Conservation (phyloP, 768 basidiomycete species). For the Podaxis pistillaris region DNA sequence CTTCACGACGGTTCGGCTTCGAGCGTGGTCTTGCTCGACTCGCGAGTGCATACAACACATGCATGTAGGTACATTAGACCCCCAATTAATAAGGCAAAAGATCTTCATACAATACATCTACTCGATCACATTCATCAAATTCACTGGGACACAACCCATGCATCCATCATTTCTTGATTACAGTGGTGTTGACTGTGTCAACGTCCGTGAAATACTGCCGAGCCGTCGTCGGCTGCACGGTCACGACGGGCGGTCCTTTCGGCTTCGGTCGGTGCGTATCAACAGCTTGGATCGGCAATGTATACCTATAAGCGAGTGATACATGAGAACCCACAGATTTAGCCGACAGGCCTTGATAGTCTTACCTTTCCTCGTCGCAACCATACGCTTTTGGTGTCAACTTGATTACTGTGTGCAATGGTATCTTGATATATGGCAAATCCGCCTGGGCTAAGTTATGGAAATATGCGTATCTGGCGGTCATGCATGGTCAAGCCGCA, state of each 20-base stretch:
- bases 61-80: too few relatives aligned
- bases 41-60: too few relatives aligned
- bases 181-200: constrained; percentile 2
- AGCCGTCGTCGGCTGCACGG: constrained; percentile 32
- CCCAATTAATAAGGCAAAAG: background rate
- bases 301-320: constrained; percentile 51
- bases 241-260: constrained; percentile 32
- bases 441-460: constrained; percentile 89
- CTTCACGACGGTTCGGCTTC: too few relatives aligned
- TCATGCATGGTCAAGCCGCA: constrained; percentile 21
- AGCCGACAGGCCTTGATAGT: background rate
- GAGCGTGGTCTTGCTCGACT: too few relatives aligned
- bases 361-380: constrained; percentile 92
- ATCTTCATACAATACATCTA: background rate
- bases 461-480: constrained; percentile 90
- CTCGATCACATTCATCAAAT: background rate
- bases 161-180: background rate
- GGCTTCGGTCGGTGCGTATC: constrained; percentile 85
- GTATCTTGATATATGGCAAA: constrained; percentile 97
- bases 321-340: background rate
- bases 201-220: constrained; percentile 43
- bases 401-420: constrained; percentile 96
- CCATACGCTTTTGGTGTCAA: constrained; percentile 98
- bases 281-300: constrained; percentile 88
- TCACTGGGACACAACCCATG: background rate